phyloP scores from a whole-genome alignment of 345 rosid species.

The Anacardium occidentale region DNA sequence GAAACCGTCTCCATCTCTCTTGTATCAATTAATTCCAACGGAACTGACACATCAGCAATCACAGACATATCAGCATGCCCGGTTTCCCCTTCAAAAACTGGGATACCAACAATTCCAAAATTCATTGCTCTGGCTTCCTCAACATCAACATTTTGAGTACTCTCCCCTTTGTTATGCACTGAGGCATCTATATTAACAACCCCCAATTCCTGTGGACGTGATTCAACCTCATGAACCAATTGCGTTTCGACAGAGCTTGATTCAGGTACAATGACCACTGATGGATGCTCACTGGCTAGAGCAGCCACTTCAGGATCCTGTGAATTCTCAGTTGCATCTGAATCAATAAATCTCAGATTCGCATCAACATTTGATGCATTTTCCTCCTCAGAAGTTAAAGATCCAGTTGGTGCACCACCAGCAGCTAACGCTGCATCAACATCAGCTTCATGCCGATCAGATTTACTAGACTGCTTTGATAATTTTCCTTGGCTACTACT shows the following conservation, averaged over 20 bases:
- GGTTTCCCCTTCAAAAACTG: constrained; percentile 36
- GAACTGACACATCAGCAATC: constrained; percentile 14
- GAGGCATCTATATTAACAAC: constrained; percentile 25
- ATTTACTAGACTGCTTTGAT: constrained; percentile 57
- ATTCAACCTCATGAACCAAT: constrained; percentile 28
- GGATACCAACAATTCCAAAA: constrained; percentile 24
- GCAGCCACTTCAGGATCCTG: constrained; percentile 28
- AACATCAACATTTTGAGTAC: constrained; percentile 22
- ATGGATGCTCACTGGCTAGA: constrained; percentile 32
- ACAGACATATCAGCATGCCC: constrained; percentile 26
- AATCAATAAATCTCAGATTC: constrained; percentile 27
- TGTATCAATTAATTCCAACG: constrained; percentile 22
- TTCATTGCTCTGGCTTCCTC: constrained; percentile 17
- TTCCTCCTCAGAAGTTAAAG: constrained; percentile 38
- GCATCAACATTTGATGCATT: constrained; percentile 28
- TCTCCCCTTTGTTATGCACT: constrained; percentile 34
- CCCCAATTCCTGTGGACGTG: constrained; percentile 15
- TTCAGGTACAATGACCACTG: constrained; percentile 29
- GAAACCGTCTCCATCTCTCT: constrained; percentile 28
- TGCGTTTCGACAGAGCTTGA: constrained; percentile 17
- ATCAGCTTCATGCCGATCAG: constrained; percentile 56
- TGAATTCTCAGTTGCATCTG: constrained; percentile 30
- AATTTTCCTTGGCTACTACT: constrained; percentile 73
- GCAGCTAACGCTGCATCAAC: constrained; percentile 34
- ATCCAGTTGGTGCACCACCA: constrained; percentile 27